These are phyloP conservation scores for Aspergillus niger DNA, from an alignment of 2,329 filamentous ascomycete species.

Conservation along the genomic window DNA sequence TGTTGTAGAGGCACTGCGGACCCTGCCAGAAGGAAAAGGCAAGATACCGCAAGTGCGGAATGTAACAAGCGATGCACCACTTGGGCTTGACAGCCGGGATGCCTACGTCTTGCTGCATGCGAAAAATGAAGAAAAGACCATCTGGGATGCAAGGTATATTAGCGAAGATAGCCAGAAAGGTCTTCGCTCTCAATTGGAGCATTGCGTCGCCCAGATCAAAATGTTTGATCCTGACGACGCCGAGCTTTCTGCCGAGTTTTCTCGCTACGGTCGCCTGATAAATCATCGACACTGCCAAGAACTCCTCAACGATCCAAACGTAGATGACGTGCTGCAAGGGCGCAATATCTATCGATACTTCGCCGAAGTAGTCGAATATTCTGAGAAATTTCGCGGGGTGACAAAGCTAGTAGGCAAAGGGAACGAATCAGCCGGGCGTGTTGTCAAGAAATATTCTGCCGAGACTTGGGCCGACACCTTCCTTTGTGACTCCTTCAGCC, in stretches of 20 bases:
- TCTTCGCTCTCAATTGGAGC: slow-evolving; percentile 7
- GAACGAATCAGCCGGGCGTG: slow-evolving; percentile 26
- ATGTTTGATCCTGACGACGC: slow-evolving; percentile 9
- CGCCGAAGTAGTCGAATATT: slow-evolving; percentile 23
- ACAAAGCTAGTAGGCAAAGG: slow-evolving; percentile 24
- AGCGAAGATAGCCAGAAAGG: slow-evolving; percentile 9
- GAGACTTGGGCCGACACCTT: slow-evolving; percentile 31
- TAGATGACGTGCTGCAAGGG: slow-evolving; percentile 27
- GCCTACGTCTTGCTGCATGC: slow-evolving; percentile 15
- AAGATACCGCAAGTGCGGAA: slow-evolving; percentile 17
- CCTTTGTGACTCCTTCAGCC: slow-evolving; percentile 34
- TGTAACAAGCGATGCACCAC: slow-evolving; percentile 21
- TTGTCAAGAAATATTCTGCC: slow-evolving; percentile 19
- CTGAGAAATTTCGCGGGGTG: slow-evolving; percentile 19
- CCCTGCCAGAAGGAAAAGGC: slow-evolving; percentile 13
- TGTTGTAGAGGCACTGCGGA: slow-evolving; percentile 20
- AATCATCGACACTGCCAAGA: slow-evolving; percentile 17
- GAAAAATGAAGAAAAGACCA: background rate
- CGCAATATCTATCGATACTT: slow-evolving; percentile 24
- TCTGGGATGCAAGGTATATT: slow-evolving; percentile 17
- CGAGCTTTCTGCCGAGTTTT: slow-evolving; percentile 15
- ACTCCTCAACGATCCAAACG: slow-evolving; percentile 22
- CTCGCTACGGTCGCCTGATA: slow-evolving; percentile 18
- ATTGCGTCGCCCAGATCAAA: slow-evolving; percentile 15
- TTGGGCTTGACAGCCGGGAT: slow-evolving; percentile 14